Evolutionary conservation across 768 basidiomycete species (phyloP), one percentile per base, ranked within the genome.

Genomic region (Clitopilus hobsonii): DNA sequence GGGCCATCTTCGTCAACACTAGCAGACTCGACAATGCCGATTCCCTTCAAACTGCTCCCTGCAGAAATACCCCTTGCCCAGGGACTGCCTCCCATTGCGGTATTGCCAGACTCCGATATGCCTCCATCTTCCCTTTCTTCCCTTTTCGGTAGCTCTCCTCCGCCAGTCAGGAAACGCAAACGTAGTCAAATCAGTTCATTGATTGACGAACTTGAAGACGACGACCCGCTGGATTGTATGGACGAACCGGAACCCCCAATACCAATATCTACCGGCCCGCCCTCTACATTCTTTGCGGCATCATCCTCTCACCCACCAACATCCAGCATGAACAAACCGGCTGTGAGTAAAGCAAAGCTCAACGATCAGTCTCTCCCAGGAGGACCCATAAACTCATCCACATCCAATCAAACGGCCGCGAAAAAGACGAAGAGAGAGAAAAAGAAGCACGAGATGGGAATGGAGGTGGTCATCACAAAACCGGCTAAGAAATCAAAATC

Each of bases 11-110:
- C 41, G 1, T 45, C 41, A 4, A 45, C n/a, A 16, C 10, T 23
- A 45, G 22, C 41, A 2, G 41, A 45, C 18, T 20, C 41, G 41
- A 20, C 41, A 18, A 20, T 45, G 11, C 41, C 27, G 53, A 28
- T 52, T 59, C 27, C 55, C 59, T 45, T 45, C 41, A 45, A 45
- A 20, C 22, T 45, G 41, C 41, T 45, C n/a, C 41, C 41, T 11
- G n/a, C 41, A 8, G 18, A 45, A 11, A 11, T 20, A 23, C 4
- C 22, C 8, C 11, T 20, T 23, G n/a, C n/a, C n/a, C 4, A 11
- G 4, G 41, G 22, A 20, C 11, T 45, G 41, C 41, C 41, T 20
- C 41, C 41, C 41, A 45, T 45, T 20, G 41, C 41, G 3, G 41
- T 45, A 16, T 20, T 45, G 6, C 41, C 41, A 20, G 22, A 45